phyloP scores from a whole-genome alignment of 1,284 basidiomycete genomes.

The Omphalotus olearius region DNA sequence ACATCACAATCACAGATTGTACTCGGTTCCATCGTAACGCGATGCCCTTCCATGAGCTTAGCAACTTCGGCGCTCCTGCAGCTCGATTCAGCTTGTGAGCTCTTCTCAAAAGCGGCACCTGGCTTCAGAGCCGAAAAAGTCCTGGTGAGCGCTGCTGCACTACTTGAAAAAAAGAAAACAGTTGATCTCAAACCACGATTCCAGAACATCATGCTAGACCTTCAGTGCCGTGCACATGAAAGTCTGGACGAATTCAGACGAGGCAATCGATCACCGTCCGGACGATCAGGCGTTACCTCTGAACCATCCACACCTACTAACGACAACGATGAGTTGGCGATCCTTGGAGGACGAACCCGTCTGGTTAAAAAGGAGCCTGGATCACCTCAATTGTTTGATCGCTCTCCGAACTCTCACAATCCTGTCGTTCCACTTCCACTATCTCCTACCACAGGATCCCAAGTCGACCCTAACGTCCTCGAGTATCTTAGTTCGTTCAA shows the following conservation, averaged over 20 bases:
- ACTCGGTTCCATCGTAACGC: slow-evolving; percentile 75
- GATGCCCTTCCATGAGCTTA: slow-evolving; percentile 76
- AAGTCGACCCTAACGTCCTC: slow-evolving; percentile 54
- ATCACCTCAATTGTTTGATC: slow-evolving; percentile 50
- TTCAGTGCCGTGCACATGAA: slow-evolving; percentile 62
- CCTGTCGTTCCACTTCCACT: slow-evolving; percentile 61
- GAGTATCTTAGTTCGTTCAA: slow-evolving; percentile 66
- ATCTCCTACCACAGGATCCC: slow-evolving; percentile 34
- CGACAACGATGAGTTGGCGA: slow-evolving; percentile 67
- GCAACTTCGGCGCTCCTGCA: slow-evolving; percentile 75
- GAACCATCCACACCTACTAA: slow-evolving; percentile 48
- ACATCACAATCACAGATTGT: slow-evolving; percentile 49
- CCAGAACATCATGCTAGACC: slow-evolving; percentile 42
- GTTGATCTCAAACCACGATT: not conserved
- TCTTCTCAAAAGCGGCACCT: slow-evolving; percentile 67
- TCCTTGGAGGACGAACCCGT: slow-evolving; percentile 67
- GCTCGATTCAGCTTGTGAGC: slow-evolving; percentile 72
- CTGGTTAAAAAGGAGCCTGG: slow-evolving; percentile 62
- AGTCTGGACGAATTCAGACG: slow-evolving; percentile 61
- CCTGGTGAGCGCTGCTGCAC: slow-evolving; percentile 40
- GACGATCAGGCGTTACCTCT: slow-evolving; percentile 37
- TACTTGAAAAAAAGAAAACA: not conserved
- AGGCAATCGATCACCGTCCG: slow-evolving; percentile 46
- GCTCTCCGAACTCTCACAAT: slow-evolving; percentile 65
- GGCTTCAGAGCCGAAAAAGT: slow-evolving; percentile 68